Percentiles rank a stretch among this genome's conserved stretches.
Conservation (phyloP, 2,329 filamentous ascomycete species). For the Pseudogymnoascus pannorum region DNA sequence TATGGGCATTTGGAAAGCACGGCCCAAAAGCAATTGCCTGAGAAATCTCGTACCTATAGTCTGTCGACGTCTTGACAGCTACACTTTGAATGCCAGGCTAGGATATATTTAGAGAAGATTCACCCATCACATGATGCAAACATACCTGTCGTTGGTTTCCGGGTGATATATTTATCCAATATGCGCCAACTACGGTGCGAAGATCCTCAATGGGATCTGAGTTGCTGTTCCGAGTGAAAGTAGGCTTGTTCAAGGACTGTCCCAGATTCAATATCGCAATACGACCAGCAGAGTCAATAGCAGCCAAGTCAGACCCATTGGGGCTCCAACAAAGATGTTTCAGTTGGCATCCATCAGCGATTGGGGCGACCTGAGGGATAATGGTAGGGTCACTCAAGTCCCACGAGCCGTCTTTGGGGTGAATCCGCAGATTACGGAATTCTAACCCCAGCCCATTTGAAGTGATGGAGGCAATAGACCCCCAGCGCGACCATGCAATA, state of each 20-base stretch:
- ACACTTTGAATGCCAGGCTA: slow-evolving; percentile 49
- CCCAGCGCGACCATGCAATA: slow-evolving; percentile 81
- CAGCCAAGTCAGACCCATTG: slow-evolving; percentile 69
- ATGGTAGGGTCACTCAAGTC: slow-evolving; percentile 64
- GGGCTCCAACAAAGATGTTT: slow-evolving; percentile 77
- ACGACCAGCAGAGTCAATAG: slow-evolving; percentile 72
- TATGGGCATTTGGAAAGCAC: slow-evolving; percentile 62
- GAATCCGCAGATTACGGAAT: slow-evolving; percentile 64
- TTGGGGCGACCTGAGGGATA: slow-evolving; percentile 52
- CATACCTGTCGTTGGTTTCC: slow-evolving; percentile 24
- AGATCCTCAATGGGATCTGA: slow-evolving; percentile 67
- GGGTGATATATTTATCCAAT: slow-evolving; percentile 59
- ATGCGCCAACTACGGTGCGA: slow-evolving; percentile 70
- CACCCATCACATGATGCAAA: not conserved
- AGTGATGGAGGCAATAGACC: slow-evolving; percentile 76
- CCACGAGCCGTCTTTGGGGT: slow-evolving; percentile 66
- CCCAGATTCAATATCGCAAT: slow-evolving; percentile 67
- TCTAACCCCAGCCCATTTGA: slow-evolving; percentile 63
- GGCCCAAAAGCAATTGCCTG: slow-evolving; percentile 62
- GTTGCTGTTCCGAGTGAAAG: slow-evolving; percentile 52
- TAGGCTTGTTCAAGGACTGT: slow-evolving; percentile 66
- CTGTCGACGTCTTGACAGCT: slow-evolving; percentile 51
- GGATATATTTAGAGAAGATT: not conserved
- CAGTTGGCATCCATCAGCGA: slow-evolving; percentile 58
- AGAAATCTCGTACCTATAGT: slow-evolving; percentile 63